A percentile compares a stretch with the other conserved stretches of the same genome.
These are phyloP conservation scores for Puya raimondii DNA, from an alignment of 176 grass and related monocot species.

Conservation along the genomic window DNA sequence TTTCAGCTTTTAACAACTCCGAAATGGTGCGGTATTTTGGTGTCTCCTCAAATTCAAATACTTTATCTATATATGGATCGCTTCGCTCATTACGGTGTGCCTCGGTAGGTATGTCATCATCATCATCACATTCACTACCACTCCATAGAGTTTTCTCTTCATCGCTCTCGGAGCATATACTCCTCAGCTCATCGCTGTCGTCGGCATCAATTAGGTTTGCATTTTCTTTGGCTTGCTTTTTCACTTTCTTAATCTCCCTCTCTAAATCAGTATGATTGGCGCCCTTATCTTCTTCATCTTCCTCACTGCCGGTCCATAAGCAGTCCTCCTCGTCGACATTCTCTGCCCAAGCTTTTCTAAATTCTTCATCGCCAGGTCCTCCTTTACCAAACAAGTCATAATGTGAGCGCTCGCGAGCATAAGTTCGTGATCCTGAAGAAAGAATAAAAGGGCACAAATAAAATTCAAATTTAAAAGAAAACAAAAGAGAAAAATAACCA, in stretches of 20 bases:
- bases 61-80: constrained; percentile 77
- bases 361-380: constrained; percentile 74
- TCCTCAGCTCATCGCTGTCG: constrained; percentile 80
- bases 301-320: constrained; percentile 85
- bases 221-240: constrained; percentile 57
- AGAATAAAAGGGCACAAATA: background rate
- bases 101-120: constrained; percentile 63
- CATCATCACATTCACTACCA: constrained; percentile 70
- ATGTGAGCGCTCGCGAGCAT: constrained; percentile 34
- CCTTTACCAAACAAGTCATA: constrained; percentile 75
- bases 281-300: constrained; percentile 43
- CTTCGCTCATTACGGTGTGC: constrained; percentile 60
- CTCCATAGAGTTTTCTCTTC: constrained; percentile 79
- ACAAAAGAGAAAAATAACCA: background rate
- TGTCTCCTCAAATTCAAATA: constrained; percentile 92
- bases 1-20: constrained; percentile 70
- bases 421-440: constrained; percentile 42
- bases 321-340: constrained; percentile 84
- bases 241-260: constrained; percentile 82
- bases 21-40: constrained; percentile 77
- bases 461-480: background rate
- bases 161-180: constrained; percentile 79
- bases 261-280: constrained; percentile 43
- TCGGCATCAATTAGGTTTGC: constrained; percentile 73
- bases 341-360: constrained; percentile 76